These are phyloP conservation scores for Colletotrichum sp. DNA, from an alignment of 2,329 filamentous ascomycete genomes.

Conservation along the genomic window DNA sequence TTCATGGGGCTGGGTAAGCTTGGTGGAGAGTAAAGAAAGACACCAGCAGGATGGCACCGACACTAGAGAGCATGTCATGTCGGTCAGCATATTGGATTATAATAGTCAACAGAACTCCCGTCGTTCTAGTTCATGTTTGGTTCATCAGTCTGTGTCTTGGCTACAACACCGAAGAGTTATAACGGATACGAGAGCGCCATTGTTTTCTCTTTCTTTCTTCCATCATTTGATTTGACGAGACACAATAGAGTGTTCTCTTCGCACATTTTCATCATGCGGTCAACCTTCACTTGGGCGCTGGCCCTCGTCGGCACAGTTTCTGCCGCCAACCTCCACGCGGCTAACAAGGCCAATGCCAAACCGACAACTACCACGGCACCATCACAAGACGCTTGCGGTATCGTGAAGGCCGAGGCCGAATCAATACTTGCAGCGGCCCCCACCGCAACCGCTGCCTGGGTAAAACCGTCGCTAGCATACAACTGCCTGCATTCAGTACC, in stretches of 20 bases:
- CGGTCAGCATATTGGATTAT: background rate
- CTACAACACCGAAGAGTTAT: background rate
- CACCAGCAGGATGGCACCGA: background rate
- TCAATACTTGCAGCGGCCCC: background rate
- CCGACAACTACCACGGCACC: background rate
- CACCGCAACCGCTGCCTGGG: background rate
- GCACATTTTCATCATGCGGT: background rate
- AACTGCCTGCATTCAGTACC: conserved; percentile 18
- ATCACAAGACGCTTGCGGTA: background rate
- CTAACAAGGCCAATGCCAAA: background rate
- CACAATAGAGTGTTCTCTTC: background rate
- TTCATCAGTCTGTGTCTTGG: background rate
- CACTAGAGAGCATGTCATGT: background rate
- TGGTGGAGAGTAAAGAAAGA: background rate
- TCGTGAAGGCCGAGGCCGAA: background rate
- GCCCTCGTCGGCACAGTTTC: background rate
- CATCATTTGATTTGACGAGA: background rate
- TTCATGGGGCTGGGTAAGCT: background rate
- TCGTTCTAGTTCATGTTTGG: background rate
- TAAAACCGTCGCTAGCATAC: conserved; percentile 2
- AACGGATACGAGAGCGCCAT: background rate
- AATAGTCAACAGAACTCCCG: background rate
- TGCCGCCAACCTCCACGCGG: background rate
- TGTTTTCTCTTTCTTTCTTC: background rate
- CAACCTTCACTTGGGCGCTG: background rate